These are phyloP conservation scores for Ambispora gerdemannii DNA, from an alignment of 192 early-diverging fungal genomes.

Conservation along the genomic window DNA sequence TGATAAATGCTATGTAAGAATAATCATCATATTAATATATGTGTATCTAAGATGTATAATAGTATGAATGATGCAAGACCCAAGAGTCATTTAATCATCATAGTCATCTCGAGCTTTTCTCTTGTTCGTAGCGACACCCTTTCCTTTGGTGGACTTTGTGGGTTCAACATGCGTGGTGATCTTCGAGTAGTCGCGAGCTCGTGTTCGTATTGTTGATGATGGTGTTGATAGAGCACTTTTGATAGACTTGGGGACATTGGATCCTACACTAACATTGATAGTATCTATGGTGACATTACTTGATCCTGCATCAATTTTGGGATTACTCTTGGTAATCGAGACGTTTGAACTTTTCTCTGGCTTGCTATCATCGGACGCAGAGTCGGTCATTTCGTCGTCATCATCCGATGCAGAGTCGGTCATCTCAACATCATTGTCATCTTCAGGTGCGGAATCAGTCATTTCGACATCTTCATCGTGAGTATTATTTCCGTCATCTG, in stretches of 20 bases:
- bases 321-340: too few species aligned
- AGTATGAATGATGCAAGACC: too few species aligned
- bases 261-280: not conserved
- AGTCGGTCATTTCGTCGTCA: not conserved
- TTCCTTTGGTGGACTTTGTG: not conserved
- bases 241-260: not conserved
- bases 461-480: too few species aligned
- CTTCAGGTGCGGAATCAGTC: not conserved
- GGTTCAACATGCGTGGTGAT: not conserved
- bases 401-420: not conserved
- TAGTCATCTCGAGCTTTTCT: not conserved
- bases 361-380: too few species aligned
- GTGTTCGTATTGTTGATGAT: not conserved
- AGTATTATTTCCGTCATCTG: too few species aligned
- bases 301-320: too few species aligned
- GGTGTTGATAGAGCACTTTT: not conserved
- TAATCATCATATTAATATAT: too few species aligned
- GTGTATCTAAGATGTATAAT: too few species aligned
- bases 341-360: too few species aligned
- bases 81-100: too few species aligned
- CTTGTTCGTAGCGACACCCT: not conserved
- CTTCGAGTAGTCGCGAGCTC: not conserved
- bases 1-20: too few species aligned
- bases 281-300: not conserved
- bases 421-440: not conserved